A percentile compares a stretch with the other conserved stretches of the same genome.
These are phyloP conservation scores for Scutellaria galericulata DNA, from an alignment of 257 asterid genomes.

Conservation along the genomic window DNA sequence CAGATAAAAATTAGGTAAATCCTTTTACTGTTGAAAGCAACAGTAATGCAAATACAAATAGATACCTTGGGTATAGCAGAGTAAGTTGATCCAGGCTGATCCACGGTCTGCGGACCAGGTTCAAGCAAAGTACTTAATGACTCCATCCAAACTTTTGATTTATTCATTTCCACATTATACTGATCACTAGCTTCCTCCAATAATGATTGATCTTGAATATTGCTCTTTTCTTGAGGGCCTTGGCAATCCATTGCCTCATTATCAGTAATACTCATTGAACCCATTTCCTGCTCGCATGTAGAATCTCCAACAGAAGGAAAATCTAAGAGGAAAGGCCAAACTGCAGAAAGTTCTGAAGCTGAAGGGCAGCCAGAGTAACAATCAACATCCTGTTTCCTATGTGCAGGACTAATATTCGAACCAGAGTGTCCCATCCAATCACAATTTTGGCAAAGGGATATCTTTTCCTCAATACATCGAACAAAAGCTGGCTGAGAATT, in stretches of 20 bases:
- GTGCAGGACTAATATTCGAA: conserved; percentile 41
- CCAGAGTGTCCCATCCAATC: conserved; percentile 54
- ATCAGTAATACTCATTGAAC: conserved; percentile 52
- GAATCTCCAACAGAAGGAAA: conserved; percentile 46
- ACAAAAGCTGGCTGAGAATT: conserved; percentile 58
- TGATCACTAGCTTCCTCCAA: conserved; percentile 34
- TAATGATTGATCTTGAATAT: conserved; percentile 28
- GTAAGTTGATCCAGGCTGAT: conserved; percentile 39
- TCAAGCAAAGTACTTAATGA: conserved; percentile 35
- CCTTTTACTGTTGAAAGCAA: conserved; percentile 12
- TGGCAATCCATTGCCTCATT: conserved; percentile 25
- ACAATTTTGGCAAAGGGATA: conserved; percentile 66
- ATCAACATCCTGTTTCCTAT: conserved; percentile 49
- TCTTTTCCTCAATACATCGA: conserved; percentile 52
- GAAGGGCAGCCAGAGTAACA: conserved; percentile 61
- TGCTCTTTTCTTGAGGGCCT: conserved; percentile 27
- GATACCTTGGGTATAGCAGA: conserved; percentile 47
- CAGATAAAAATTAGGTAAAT: background rate
- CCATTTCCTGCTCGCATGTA: conserved; percentile 55
- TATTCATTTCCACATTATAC: conserved; percentile 39
- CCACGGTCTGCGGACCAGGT: conserved; percentile 27
- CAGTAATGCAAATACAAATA: conserved; percentile 25
- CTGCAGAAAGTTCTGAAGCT: conserved; percentile 54
- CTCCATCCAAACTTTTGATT: conserved; percentile 36
- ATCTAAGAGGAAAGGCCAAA: conserved; percentile 54